phyloP scores from a whole-genome alignment of 2,329 filamentous ascomycete genomes.

The Hawksworthiomyces lignivorus region DNA sequence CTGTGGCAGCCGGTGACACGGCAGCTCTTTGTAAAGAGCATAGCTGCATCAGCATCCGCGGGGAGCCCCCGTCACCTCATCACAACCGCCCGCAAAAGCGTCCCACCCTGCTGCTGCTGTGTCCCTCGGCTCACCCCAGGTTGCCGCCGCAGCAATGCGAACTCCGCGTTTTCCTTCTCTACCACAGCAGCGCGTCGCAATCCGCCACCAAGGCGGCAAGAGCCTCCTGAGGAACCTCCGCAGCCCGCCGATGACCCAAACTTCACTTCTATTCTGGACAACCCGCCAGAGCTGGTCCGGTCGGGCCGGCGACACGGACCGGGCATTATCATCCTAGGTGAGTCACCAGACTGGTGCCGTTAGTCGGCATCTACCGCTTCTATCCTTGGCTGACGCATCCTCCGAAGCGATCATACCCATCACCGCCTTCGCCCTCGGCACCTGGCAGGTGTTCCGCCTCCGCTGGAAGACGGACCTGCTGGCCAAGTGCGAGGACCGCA shows the following conservation, averaged over 20 bases:
- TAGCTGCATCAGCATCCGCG: background rate
- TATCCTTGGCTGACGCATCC: conserved; percentile 2
- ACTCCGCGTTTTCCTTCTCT: background rate
- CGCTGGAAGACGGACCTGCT: conserved; percentile 92
- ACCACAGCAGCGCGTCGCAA: background rate
- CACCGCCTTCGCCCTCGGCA: conserved; percentile 82
- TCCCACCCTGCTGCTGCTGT: background rate
- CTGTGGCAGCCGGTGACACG: conserved; percentile 1
- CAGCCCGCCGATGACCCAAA: conserved; percentile 65
- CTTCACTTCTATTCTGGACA: conserved; percentile 82
- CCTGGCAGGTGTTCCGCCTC: conserved; percentile 91
- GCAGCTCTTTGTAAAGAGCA: background rate
- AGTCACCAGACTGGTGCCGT: background rate
- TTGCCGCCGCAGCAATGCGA: background rate
- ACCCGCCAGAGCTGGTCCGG: conserved; percentile 72
- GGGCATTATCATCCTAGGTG: conserved; percentile 71
- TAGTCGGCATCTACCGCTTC: background rate
- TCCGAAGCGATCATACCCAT: conserved; percentile 69
- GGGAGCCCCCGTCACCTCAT: background rate
- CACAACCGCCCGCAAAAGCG: background rate
- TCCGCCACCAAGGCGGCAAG: background rate
- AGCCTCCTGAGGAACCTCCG: background rate
- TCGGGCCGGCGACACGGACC: conserved; percentile 66
- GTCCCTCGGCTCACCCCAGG: background rate
- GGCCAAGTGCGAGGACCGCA: conserved; percentile 83